These are phyloP conservation scores for Ceratocystis colombiana DNA, from an alignment of 2,329 filamentous ascomycete genomes.

Conservation along the genomic window DNA sequence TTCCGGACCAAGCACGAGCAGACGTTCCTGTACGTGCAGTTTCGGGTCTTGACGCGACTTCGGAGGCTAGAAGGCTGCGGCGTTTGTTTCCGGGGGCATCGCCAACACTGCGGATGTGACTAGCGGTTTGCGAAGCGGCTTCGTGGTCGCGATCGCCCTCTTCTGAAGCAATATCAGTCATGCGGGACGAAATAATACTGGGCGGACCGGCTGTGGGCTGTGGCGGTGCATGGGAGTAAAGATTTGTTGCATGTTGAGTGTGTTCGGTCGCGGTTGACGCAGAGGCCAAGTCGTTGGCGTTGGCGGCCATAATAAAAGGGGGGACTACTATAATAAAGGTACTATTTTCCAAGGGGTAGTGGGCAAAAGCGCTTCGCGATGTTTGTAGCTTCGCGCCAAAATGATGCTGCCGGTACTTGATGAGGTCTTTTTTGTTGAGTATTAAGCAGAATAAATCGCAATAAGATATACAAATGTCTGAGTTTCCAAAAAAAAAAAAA, in stretches of 20 bases:
- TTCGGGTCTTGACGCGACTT: conserved; percentile 43
- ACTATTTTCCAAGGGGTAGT: neutral
- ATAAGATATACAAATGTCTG: neutral
- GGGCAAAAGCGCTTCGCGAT: neutral
- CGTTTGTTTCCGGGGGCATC: conserved; percentile 32
- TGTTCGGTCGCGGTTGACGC: conserved; percentile 34
- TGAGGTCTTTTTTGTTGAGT: neutral
- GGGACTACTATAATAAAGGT: conserved; percentile 2
- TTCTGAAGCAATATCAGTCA: conserved; percentile 55
- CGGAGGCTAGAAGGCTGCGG: conserved; percentile 36
- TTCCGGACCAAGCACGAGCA: conserved; percentile 46
- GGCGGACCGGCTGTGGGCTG: conserved; percentile 42
- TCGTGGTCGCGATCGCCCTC: conserved; percentile 41
- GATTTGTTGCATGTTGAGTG: neutral
- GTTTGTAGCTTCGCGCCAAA: neutral
- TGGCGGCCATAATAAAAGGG: conserved; percentile 34
- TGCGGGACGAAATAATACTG: conserved; percentile 61
- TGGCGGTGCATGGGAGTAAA: conserved; percentile 34
- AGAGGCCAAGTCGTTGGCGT: conserved; percentile 33
- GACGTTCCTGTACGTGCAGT: conserved; percentile 44
- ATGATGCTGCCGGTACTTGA: no score
- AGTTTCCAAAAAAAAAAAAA: neutral
- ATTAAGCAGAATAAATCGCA: neutral
- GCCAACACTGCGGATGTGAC: conserved; percentile 18
- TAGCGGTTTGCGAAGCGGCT: conserved; percentile 18